Evolutionary conservation across 1,284 basidiomycete species (phyloP), one percentile per base, ranked within the genome.

Genomic region (Singerocomus inundabilis): DNA sequence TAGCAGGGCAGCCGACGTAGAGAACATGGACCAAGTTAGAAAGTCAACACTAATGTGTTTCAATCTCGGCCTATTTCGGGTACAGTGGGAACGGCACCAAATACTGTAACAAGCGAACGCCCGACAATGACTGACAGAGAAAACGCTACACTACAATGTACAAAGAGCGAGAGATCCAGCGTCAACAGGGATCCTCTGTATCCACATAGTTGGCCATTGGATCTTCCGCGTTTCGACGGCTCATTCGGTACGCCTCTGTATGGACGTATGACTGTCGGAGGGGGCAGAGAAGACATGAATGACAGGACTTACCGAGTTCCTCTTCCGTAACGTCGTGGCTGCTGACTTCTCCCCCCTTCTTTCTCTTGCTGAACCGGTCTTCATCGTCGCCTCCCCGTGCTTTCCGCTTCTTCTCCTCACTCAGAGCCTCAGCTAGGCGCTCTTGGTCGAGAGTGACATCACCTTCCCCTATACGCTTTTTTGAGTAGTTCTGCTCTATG

Each of bases 151-250:
- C 21, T 62, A 49, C 4, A 48, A 47, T 71, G 12, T 29, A 58
- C 33, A 49, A 31, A 43, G 46, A 44, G 16, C 33, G n/a, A n/a
- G 48, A 47, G 11, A 37, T 66, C 75, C 18, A 51, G 28, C 33
- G 21, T 60, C 35, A 60, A 47, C 55, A 60, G 54, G 55, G 71
- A 31, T 71, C 62, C 29, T 76, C 79, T 36, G 61, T 59, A 64
- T 91, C 88, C 25, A 87, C 75, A 66, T 94, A 91, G 60, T 88
- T 88, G 30, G 88, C 88, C 89, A 95, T 93, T 4, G 92, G 92
- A 68, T 95, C 92, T 52, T 93, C 89, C 24, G 76, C 72, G 64
- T 84, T 78, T 58, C 79, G 71, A 44, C 84, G 78, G 46, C 70
- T 82, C 81, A 89, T 85, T 44, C 92, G 79, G 69, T 94, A 95